Conservation (phyloP, 2,329 filamentous ascomycete genomes). For the Colletotrichum graminicola region DNA sequence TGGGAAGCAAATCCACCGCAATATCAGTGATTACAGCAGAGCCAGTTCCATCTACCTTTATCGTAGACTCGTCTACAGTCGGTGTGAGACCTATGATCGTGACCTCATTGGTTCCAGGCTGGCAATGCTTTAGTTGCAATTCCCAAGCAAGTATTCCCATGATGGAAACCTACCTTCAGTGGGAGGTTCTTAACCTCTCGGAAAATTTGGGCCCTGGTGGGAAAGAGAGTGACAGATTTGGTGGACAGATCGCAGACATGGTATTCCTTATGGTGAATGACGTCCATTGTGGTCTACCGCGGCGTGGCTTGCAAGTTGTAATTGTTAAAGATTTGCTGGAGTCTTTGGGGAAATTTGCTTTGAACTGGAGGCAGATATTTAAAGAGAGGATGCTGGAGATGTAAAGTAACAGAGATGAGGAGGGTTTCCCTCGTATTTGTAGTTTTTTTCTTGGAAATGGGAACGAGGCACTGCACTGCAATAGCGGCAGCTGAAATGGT, state of each 20-base stretch:
- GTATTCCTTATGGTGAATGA: slow-evolving; percentile 61
- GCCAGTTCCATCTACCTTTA: slow-evolving; percentile 71
- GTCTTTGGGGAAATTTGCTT: neutral
- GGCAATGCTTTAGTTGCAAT: slow-evolving; percentile 60
- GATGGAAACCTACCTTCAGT: slow-evolving; percentile 54
- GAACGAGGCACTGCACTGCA: neutral
- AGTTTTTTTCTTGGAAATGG: neutral
- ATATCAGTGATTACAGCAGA: slow-evolving; percentile 72
- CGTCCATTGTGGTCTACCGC: slow-evolving; percentile 51
- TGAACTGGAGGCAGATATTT: neutral
- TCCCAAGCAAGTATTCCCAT: slow-evolving; percentile 48
- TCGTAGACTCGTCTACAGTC: slow-evolving; percentile 68
- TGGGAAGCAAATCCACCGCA: slow-evolving; percentile 68
- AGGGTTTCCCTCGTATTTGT: neutral
- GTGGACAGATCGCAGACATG: slow-evolving; percentile 69
- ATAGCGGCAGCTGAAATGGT: neutral
- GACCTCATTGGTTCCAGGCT: slow-evolving; percentile 70
- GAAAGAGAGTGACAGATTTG: slow-evolving; percentile 73
- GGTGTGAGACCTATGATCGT: slow-evolving; percentile 68
- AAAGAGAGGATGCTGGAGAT: neutral
- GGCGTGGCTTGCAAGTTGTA: neutral
- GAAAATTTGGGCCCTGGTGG: slow-evolving; percentile 69
- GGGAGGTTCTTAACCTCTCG: slow-evolving; percentile 69
- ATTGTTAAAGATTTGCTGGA: neutral
- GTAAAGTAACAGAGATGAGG: neutral